Percentiles rank a stretch among this genome's conserved stretches.
phyloP scores from a whole-genome alignment of 352 stramenopile genomes.

The Peronospora destructor region DNA sequence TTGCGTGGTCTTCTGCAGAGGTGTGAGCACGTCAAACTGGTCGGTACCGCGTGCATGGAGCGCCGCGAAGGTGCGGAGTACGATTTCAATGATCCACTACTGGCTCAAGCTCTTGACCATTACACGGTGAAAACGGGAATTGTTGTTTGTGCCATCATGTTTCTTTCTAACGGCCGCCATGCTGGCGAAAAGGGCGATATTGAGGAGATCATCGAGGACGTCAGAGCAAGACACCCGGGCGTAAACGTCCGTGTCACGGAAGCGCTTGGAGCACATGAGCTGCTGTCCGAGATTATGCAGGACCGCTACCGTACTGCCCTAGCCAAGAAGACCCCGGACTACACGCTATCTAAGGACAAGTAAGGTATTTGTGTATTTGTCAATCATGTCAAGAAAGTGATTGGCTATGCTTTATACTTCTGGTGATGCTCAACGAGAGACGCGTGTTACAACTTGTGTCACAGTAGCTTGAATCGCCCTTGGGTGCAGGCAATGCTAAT shows the following conservation, averaged over 20 bases:
- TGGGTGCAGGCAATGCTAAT: constrained; percentile 50
- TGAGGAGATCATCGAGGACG: constrained; percentile 53
- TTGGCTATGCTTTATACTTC: constrained; percentile 18
- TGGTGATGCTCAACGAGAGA: constrained; percentile 21
- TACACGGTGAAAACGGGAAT: constrained; percentile 55
- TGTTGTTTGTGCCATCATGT: constrained; percentile 66
- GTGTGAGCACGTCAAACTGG: constrained; percentile 36
- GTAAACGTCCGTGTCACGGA: constrained; percentile 59
- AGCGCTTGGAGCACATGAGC: constrained; percentile 51
- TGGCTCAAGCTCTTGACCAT: constrained; percentile 52
- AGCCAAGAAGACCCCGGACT: constrained; percentile 21
- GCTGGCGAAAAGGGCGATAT: constrained; percentile 73
- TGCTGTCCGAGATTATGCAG: constrained; percentile 57
- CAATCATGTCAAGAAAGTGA: no score
- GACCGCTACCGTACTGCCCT: constrained; percentile 50
- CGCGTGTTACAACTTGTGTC: constrained; percentile 41
- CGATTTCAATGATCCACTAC: constrained; percentile 80
- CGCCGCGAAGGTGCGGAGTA: constrained; percentile 56
- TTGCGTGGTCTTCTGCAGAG: constrained; percentile 32
- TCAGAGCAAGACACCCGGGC: constrained; percentile 34
- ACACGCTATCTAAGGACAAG: constrained; percentile 13
- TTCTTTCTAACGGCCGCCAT: constrained; percentile 70
- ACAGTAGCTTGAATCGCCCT: constrained; percentile 47
- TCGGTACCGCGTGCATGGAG: constrained; percentile 72
- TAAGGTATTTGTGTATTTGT: constrained; percentile 1